phyloP scores from a whole-genome alignment of 495 filamentous ascomycete genomes.

The Trypethelium eluteriae region DNA sequence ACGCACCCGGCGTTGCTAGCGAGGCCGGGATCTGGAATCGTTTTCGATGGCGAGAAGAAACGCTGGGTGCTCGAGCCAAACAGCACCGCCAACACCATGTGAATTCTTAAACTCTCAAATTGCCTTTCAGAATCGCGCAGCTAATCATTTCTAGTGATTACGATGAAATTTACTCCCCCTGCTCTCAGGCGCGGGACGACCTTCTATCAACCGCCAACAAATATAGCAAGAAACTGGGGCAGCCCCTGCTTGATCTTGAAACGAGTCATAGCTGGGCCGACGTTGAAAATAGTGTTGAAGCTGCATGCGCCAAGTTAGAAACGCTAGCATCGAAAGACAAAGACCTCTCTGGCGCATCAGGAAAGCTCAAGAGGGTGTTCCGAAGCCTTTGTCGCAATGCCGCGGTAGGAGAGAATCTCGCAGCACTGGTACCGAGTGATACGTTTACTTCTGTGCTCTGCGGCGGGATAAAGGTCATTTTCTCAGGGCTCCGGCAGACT shows the following conservation, averaged over 20 bases:
- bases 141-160: background rate
- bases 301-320: background rate
- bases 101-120: too few relatives aligned
- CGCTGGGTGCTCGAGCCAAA: background rate
- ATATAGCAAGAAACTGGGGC: background rate
- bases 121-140: background rate
- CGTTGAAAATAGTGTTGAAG: background rate
- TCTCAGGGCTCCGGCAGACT: background rate
- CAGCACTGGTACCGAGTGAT: background rate
- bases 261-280: background rate
- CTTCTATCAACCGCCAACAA: background rate
- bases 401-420: background rate
- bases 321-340: background rate
- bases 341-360: background rate
- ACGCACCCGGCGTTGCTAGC: background rate
- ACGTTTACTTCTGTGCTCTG: conserved; percentile 1
- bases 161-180: background rate
- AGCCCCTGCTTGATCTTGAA: background rate
- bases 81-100: too few relatives aligned
- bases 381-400: background rate
- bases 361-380: background rate
- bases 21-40: background rate
- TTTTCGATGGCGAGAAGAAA: background rate
- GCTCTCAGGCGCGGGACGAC: background rate
- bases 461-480: background rate